Conservation (phyloP, 2,329 filamentous ascomycete species). For the Geosmithia flava region DNA sequence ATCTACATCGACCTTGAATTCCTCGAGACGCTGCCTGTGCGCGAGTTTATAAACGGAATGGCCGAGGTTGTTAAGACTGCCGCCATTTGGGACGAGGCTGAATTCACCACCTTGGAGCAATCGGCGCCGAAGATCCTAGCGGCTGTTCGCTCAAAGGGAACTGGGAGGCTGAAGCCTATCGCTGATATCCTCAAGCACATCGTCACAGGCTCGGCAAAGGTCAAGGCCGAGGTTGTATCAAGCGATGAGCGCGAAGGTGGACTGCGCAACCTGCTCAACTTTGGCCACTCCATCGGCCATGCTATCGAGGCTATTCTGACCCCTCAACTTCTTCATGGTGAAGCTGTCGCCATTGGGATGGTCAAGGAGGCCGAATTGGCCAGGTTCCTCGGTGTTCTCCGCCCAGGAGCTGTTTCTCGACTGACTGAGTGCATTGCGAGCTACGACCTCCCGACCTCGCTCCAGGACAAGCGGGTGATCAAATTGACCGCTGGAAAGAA, state of each 20-base stretch:
- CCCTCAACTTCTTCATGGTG: conserved; percentile 88
- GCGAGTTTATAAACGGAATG: conserved; percentile 98
- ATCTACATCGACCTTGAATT: conserved; percentile 94
- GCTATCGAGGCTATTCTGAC: conserved; percentile 93
- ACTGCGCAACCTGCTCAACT: conserved; percentile 87
- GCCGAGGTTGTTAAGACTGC: conserved; percentile 97
- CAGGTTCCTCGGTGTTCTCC: conserved; percentile 74
- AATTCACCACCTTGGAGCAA: conserved; percentile 75
- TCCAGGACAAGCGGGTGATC: conserved; percentile 72
- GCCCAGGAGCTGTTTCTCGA: conserved; percentile 77
- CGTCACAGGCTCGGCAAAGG: conserved; percentile 79
- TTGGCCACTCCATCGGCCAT: conserved; percentile 95
- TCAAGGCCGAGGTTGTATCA: conserved; percentile 91
- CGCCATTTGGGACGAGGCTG: conserved; percentile 83
- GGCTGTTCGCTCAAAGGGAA: conserved; percentile 18
- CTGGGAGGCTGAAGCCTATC: conserved; percentile 57
- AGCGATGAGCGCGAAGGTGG: conserved; percentile 91
- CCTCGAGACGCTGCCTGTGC: conserved; percentile 74
- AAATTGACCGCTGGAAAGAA: conserved; percentile 75
- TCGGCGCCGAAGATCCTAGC: conserved; percentile 64
- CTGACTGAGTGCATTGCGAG: conserved; percentile 89
- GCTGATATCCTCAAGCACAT: conserved; percentile 60
- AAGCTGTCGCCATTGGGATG: conserved; percentile 96
- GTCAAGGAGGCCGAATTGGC: conserved; percentile 93
- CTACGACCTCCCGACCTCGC: conserved; percentile 77